Evolutionary conservation across 2,329 filamentous ascomycete species (phyloP), one percentile per base, ranked within the genome.

Genomic region (Nigrospora sphaerica): DNA sequence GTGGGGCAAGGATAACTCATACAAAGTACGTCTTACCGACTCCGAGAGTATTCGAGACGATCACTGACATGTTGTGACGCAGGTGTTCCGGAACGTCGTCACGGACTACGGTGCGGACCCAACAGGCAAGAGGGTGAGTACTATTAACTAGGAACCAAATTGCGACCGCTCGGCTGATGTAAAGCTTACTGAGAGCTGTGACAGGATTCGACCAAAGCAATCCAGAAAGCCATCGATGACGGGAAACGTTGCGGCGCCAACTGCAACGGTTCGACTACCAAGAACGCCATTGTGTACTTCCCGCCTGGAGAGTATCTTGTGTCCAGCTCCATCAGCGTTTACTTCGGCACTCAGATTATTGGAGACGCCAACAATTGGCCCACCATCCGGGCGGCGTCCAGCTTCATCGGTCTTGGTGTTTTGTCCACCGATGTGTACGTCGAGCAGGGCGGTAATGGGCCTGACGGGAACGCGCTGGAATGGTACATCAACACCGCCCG

Each of bases 281-380:
- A 81, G 1, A 92, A 92, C 0, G 92, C 88, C 23, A 71, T 97
- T 13, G 81, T 97, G 45, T 97, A 95, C 73, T 95, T 97, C 72
- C 91, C 90, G 34, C 74, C 88, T 12, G 91, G 92, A 54, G 95
- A 82, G 46, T 97, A 96, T 61, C 60, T 86, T n/a, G 83, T 97
- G 56, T 88, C 82, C 62, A 77, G 73, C 58, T 88, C 92, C 18
- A 80, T 97, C 54, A 69, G 90, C 44, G 85, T 90, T 63, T 85
- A 85, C 66, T 97, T 96, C 75, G 95, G 95, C 72, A 95, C 91
- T 11, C 90, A 96, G 64, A 80, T 97, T 51, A 75, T 96, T 33
- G 92, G 92, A 47, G 90, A 97, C 69, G 82, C 85, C 42, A 61
- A 78, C 57, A 73, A 78, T 52, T 66, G 84, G 13, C 90, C 92